Percentiles rank a stretch among this genome's conserved stretches.
Evolutionary conservation across 2,329 filamentous ascomycete genomes (phyloP).

Genomic region (Colletotrichum zoysiae): DNA sequence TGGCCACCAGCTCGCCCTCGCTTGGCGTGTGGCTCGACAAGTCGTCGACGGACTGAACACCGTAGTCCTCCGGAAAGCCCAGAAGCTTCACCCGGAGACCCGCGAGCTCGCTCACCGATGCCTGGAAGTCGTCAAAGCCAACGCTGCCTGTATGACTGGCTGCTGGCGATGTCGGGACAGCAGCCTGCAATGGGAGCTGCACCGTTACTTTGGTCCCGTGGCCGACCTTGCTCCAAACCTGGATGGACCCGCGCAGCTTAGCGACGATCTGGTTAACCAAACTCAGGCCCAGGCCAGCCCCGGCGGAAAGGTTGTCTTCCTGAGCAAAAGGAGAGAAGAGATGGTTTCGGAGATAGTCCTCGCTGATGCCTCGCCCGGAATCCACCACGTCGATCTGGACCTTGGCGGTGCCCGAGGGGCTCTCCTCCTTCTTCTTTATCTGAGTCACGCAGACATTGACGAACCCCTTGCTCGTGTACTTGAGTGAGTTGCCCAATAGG

Average conservation of each 20-base stretch:
- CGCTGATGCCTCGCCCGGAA: constrained; percentile 74
- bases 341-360: constrained; percentile 70
- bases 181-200: constrained; percentile 47
- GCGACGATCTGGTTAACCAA: constrained; percentile 72
- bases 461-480: constrained; percentile 63
- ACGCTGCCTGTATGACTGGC: constrained; percentile 2
- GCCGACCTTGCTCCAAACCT: constrained; percentile 62
- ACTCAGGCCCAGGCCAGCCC: constrained; percentile 74
- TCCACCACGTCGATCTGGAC: constrained; percentile 66
- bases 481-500: constrained; percentile 71
- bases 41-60: neutral
- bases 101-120: constrained; percentile 47
- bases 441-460: constrained; percentile 50
- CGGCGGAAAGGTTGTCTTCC: constrained; percentile 70
- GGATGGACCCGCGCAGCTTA: constrained; percentile 69
- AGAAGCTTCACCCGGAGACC: constrained; percentile 49
- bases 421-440: neutral
- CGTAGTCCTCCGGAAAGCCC: constrained; percentile 40
- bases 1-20: constrained; percentile 42
- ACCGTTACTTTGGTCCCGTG: constrained; percentile 54
- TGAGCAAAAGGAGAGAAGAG: constrained; percentile 75
- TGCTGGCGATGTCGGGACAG: neutral
- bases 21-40: constrained; percentile 25
- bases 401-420: constrained; percentile 9
- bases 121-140: constrained; percentile 48